phyloP scores from a whole-genome alignment of 129 eudicot genomes.

The Chrysanthemum seticuspe region DNA sequence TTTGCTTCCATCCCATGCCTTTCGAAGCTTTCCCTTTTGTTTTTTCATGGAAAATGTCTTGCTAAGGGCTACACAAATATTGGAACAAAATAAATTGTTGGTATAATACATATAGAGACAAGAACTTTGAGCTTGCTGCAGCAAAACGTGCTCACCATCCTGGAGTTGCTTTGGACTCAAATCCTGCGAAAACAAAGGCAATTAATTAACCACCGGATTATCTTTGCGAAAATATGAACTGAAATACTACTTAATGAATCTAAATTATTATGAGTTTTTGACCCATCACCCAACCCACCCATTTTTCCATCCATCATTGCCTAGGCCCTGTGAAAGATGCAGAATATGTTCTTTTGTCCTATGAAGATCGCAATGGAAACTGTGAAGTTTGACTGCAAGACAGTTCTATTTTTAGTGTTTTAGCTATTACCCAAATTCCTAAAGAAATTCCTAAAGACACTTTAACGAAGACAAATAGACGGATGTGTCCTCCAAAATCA shows the following conservation, averaged over 20 bases:
- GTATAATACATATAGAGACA: neutral
- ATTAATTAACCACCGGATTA: neutral
- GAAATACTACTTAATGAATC: too few species aligned
- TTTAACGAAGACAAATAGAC: too few species aligned
- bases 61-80: slow-evolving; percentile 65
- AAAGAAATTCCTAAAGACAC: too few species aligned
- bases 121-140: neutral
- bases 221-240: too few species aligned
- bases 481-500: too few species aligned
- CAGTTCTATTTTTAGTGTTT: too few species aligned
- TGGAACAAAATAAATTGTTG: slow-evolving; percentile 6
- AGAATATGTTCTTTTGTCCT: neutral
- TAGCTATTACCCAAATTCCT: too few species aligned
- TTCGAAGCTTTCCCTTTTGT: slow-evolving; percentile 85
- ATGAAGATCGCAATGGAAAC: too few species aligned
- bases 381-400: too few species aligned
- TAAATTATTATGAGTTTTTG: neutral
- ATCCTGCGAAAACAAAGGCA: slow-evolving; percentile 51
- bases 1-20: slow-evolving; percentile 99
- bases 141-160: slow-evolving; percentile 57
- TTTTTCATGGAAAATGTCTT: slow-evolving; percentile 83
- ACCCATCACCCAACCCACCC: slow-evolving; percentile 2
- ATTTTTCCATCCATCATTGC: slow-evolving; percentile 5
- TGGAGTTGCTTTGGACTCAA: slow-evolving; percentile 92
- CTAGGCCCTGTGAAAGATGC: slow-evolving; percentile 6